Evolutionary conservation across 2,329 filamentous ascomycete genomes (phyloP), one percentile per base, ranked within the genome.

Genomic region (Fusarium albosuccineum): DNA sequence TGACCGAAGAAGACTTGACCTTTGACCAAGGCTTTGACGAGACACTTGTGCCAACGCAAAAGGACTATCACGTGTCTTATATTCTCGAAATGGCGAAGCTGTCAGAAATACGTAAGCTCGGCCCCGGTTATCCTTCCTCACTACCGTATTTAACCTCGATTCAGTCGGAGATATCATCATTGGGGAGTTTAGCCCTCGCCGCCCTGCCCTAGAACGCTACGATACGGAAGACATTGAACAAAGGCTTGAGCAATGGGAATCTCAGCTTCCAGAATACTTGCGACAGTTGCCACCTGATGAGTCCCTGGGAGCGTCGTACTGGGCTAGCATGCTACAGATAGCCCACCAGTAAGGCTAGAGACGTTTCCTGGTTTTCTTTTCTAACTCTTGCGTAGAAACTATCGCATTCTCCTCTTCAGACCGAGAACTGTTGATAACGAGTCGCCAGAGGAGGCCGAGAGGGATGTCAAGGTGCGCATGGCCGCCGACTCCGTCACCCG

Each of bases 401-500:
- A 64, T 3, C 54, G 57, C 0, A 71, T 71, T 1, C 63, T 71
- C 3, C 9, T 71, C 0, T 71, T 70, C 0, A 26, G 68, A 1
- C 68, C 68, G 0, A 71, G 66, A 9, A 37, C 36, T 2, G 60
- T 60, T 0, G 63, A 58, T 0, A 48, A 59, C 0, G 9, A 52
- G 1, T 63, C 63, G 0, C 49, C 58, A 2, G n/a, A 30, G 10
- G 60, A 71, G 10, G 53, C 14, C 0, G 64, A 61, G 16, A 42
- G 64, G 4, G 68, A 71, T 0, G n/a, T 17, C 5, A 45, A 17
- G 16, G 60, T 68, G 1, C 41, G 66, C 0, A 40, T 41, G 13
- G 68, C 68, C 1, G 68, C 68, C 16, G 68, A 71, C 7, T 54
- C 45, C 0, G 71, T 71, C 1, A 71, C 68, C 4, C 68, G 68